A percentile compares a stretch with the other conserved stretches of the same genome.
phyloP scores from a whole-genome alignment of 768 basidiomycete species.

The Lactarius hatsudake region DNA sequence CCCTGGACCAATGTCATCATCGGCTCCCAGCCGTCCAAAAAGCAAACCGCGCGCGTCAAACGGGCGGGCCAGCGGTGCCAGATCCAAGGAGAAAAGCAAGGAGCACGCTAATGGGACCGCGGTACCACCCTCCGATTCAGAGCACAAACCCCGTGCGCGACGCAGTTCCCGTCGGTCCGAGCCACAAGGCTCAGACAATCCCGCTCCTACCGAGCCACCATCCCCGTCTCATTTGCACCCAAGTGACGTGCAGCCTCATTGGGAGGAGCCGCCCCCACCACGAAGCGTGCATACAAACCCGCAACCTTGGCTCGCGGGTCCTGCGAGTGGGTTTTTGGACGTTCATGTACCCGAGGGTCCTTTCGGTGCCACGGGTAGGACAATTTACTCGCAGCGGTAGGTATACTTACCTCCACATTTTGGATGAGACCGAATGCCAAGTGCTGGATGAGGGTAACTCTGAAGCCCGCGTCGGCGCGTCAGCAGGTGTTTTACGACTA shows the following conservation, averaged over 20 bases:
- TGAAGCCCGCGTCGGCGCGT: neutral
- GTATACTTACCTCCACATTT: conserved; percentile 2
- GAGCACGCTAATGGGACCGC: conserved; percentile 10
- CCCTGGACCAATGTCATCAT: conserved; percentile 2
- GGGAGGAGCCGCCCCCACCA: conserved; percentile 15
- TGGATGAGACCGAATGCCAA: neutral
- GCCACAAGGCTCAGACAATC: conserved; percentile 11
- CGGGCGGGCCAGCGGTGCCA: conserved; percentile 16
- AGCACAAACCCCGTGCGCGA: conserved; percentile 14
- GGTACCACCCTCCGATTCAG: conserved; percentile 4
- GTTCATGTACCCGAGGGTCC: conserved; percentile 22
- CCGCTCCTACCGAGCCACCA: conserved; percentile 2
- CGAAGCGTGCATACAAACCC: conserved; percentile 10
- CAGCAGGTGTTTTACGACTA: neutral
- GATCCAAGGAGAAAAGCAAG: conserved; percentile 26
- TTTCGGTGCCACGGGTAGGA: conserved; percentile 27
- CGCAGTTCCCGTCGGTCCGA: conserved; percentile 26
- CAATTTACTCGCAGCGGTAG: conserved; percentile 28
- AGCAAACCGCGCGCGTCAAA: conserved; percentile 19
- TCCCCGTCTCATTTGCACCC: neutral
- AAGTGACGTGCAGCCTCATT: conserved; percentile 7
- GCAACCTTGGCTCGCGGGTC: conserved; percentile 27
- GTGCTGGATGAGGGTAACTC: neutral
- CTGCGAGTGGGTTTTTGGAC: conserved; percentile 25
- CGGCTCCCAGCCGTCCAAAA: conserved; percentile 14